Conservation (phyloP, 106 monocot genomes). For the Agapanthus africanus region DNA sequence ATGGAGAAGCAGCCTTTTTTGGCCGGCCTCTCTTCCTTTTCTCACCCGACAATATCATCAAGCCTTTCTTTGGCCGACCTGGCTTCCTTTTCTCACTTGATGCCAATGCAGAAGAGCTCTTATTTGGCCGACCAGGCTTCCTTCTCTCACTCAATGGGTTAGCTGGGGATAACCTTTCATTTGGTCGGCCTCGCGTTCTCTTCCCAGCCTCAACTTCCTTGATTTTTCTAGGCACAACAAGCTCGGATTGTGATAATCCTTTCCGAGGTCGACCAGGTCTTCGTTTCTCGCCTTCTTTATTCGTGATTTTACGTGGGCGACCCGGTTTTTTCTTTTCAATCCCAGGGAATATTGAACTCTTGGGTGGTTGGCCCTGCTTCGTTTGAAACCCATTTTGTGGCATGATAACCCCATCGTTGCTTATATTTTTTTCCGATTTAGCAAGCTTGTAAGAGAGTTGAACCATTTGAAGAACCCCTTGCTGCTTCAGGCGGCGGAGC, state of each 20-base stretch:
- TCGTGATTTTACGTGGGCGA: slow-evolving; percentile 7
- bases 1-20: background rate
- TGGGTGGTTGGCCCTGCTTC: slow-evolving; percentile 13
- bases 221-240: background rate
- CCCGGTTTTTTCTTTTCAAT: slow-evolving; percentile 3
- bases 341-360: background rate
- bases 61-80: background rate
- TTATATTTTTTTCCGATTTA: background rate
- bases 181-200: slow-evolving; percentile 1
- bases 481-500: slow-evolving; percentile 11
- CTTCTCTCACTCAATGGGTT: background rate
- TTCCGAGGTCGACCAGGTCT: slow-evolving; percentile 14
- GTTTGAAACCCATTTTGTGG: background rate
- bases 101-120: no score
- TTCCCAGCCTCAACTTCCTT: background rate
- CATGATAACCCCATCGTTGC: no score
- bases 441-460: slow-evolving; percentile 19
- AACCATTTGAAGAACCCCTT: slow-evolving; percentile 12
- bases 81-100: no score
- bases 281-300: background rate
- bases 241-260: background rate
- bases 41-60: background rate
- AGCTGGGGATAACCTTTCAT: background rate
- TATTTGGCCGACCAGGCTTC: no score
- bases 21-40: background rate